Evolutionary conservation across 2,329 filamentous ascomycete species (phyloP), one percentile per base, ranked within the genome.

Genomic region (Cladosporium sp.): DNA sequence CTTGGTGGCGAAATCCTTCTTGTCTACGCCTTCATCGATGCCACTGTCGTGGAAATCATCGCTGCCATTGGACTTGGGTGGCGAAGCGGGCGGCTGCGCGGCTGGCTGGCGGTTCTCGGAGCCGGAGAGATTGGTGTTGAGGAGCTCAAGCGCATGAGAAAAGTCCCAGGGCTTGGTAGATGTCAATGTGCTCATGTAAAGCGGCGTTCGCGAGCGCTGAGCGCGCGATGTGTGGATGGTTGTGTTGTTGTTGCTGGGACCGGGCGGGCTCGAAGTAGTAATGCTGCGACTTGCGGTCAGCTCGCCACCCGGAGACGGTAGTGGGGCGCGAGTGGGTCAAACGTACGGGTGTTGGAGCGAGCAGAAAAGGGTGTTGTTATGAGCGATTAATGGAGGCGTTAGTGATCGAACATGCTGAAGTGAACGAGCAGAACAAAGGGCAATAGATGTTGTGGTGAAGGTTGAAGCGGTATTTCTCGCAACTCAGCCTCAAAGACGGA

Each of bases 91-190:
- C n/a, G 63, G 44, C 26, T 59, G 63, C 5, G 58, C 38, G 30
- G 57, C 63, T 6, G 64, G 6, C 64, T 44, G 55, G 44, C 49
- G 61, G 12, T 68, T 44, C 28, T 55, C 47, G 14, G 65, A 62
- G 18, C 64, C 55, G 12, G 68, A 65, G 32, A 76, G 70, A 21
- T 64, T 36, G 28, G 71, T 72, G 65, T 76, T 76, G 70, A 81
- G 76, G 44, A 83, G 75, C 44, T 80, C 76, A 64, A 81, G 74
- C 47, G 79, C 80, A n/a, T 79, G 75, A 66, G 79, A 77, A 64
- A 83, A 80, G 72, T 82, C 80, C 82, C 82, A 84, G 52, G 78
- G 74, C 65, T 76, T 77, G 63, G 76, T 74, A 55, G 73, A 67
- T 18, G 76, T 74, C 65, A 74, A 72, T 54, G 74, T 69, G 63